Conservation (phyloP, 164 flowering plant species). For the Annona cherimola region DNA sequence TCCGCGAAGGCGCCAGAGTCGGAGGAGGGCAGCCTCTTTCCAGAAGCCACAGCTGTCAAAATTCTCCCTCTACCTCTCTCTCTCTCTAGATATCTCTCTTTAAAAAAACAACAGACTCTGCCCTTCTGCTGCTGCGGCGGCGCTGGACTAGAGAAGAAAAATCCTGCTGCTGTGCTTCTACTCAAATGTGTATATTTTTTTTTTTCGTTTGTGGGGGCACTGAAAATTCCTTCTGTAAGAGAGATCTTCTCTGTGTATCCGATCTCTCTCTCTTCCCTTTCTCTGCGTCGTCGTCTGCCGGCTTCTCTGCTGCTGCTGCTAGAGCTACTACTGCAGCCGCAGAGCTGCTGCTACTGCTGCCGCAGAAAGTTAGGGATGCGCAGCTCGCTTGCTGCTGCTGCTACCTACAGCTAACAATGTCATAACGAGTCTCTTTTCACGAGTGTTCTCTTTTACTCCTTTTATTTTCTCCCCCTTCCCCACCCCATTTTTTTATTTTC, state of each 20-base stretch:
- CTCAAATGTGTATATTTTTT: not conserved
- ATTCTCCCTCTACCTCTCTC: not conserved
- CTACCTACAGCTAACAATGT: not conserved
- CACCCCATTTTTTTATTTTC: not conserved
- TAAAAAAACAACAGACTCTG: no score
- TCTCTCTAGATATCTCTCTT: not conserved
- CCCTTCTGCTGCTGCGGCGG: no score
- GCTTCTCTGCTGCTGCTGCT: not conserved
- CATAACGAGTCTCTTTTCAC: constrained; percentile 8
- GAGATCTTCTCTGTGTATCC: constrained; percentile 2
- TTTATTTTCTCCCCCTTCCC: not conserved
- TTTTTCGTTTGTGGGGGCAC: constrained; percentile 15
- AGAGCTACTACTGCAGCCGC: constrained; percentile 5
- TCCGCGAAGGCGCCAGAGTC: constrained; percentile 76
- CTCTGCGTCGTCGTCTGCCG: not conserved
- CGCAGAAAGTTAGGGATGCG: constrained; percentile 3
- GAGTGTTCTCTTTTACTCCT: not conserved
- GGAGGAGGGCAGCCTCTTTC: constrained; percentile 47
- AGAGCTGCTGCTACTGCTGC: constrained; percentile 5
- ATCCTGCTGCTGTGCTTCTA: not conserved
- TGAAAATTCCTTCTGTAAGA: constrained; percentile 14
- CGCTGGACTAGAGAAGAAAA: constrained; percentile 14
- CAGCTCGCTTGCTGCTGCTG: not conserved
- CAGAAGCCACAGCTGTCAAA: constrained; percentile 62
- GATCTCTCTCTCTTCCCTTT: not conserved